Conservation (phyloP, 2,329 filamentous ascomycete genomes). For the Aspergillus tubingensis region DNA sequence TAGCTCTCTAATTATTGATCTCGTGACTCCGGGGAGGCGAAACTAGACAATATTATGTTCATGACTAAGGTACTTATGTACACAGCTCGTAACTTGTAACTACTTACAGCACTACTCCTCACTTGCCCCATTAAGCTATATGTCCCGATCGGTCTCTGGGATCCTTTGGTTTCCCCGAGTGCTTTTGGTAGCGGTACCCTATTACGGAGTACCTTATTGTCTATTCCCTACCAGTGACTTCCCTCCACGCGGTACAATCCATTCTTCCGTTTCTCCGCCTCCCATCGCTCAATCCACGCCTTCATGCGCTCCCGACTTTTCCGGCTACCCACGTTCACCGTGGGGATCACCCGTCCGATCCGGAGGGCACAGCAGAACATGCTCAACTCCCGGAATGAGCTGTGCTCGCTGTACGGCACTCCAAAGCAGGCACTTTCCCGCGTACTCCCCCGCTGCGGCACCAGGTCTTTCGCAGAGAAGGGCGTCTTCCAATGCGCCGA, state of each 20-base stretch:
- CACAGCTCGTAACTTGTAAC: too few species aligned
- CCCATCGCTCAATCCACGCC: conserved; percentile 66
- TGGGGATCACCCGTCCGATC: conserved; percentile 89
- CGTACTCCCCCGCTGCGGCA: conserved; percentile 80
- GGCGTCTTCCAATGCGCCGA: conserved; percentile 72
- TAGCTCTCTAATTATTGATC: background rate
- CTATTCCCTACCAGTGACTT: background rate
- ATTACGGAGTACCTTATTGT: too few species aligned
- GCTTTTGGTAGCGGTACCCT: too few species aligned
- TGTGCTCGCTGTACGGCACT: conserved; percentile 95
- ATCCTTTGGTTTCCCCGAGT: too few species aligned
- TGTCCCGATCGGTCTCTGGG: too few species aligned
- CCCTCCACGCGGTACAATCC: conserved; percentile 56
- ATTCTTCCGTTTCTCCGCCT: conserved; percentile 62
- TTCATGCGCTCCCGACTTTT: conserved; percentile 68
- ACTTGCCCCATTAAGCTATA: too few species aligned
- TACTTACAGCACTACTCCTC: too few species aligned
- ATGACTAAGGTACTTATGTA: too few species aligned
- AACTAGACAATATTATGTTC: too few species aligned
- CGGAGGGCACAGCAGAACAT: conserved; percentile 87
- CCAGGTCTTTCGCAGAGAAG: conserved; percentile 71
- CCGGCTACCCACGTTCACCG: conserved; percentile 77
- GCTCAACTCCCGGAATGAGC: conserved; percentile 88
- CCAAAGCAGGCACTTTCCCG: conserved; percentile 83
- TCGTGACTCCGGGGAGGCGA: background rate